Evolutionary conservation across 306 rosid genomes (phyloP).

Genomic region (Rubus idaeus): DNA sequence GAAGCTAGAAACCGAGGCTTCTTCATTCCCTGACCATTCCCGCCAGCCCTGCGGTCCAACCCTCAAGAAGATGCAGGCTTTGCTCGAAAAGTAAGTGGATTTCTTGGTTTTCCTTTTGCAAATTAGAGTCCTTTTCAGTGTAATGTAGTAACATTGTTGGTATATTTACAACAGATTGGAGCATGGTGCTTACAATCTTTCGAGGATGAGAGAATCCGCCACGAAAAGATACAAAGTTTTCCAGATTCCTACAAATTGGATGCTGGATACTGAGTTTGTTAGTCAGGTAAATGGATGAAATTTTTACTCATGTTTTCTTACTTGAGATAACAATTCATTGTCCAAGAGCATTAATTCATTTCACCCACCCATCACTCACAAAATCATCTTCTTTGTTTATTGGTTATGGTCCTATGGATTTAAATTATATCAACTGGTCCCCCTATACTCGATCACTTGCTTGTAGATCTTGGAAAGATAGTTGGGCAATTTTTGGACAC

Average conservation of each 20-base stretch:
- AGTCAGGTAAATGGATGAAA: conserved; percentile 58
- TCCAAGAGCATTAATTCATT: background rate
- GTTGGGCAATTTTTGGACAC: conserved; percentile 25
- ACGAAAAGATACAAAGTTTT: conserved; percentile 71
- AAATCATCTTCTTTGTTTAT: background rate
- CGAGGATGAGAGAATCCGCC: conserved; percentile 87
- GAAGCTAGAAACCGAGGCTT: conserved; percentile 84
- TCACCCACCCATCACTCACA: conserved; percentile 4
- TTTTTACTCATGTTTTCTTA: background rate
- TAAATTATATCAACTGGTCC: conserved; percentile 12
- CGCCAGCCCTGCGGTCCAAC: conserved; percentile 84
- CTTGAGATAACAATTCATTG: background rate
- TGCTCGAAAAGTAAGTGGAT: conserved; percentile 68
- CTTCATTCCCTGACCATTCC: conserved; percentile 69
- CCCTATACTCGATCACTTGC: conserved; percentile 9
- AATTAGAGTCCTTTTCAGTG: background rate
- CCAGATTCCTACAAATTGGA: conserved; percentile 91
- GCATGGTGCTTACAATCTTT: conserved; percentile 82
- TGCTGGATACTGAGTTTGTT: conserved; percentile 77
- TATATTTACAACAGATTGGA: conserved; percentile 62
- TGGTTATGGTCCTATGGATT: background rate
- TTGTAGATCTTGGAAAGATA: conserved; percentile 22
- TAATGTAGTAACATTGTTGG: background rate
- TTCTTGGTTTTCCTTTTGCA: background rate
- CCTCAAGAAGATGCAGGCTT: conserved; percentile 92